Evolutionary conservation across 345 rosid species (phyloP), one percentile per base, ranked within the genome.

Genomic region (Citrus trifoliata): DNA sequence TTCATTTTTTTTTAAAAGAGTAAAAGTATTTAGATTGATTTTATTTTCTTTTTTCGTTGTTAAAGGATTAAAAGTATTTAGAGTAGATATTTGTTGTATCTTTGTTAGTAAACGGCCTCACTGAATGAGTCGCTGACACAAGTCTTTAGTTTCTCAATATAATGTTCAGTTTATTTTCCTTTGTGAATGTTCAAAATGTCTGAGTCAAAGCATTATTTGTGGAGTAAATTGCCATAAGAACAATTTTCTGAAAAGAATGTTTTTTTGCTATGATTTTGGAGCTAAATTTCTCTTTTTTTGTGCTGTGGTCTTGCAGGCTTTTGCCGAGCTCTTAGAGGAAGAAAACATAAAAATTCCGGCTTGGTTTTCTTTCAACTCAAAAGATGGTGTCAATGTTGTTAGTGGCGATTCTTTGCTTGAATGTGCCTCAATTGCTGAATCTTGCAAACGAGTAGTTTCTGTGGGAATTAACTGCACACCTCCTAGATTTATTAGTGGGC

Each of bases 391-490:
- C 76, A 89, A 88, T 69, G 90, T 91, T 75, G 97, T 93, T 48
- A 89, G 92, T n/a, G 95, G 95, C 4, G 92, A 93, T 83, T 84
- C 97, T 25, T 82, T 91, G 82, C 63, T 82, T 68, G 92, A 91
- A 33, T 93, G 97, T 82, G 82, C 81, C 37, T 76, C 89, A 77
- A 83, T 93, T 71, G 92, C 92, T 51, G 92, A 93, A 74, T 74
- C 87, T 37, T 91, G 91, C 86, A 86, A 85, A 76, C 85, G 80
- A 81, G 95, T 91, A 32, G 88, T 88, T 78, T 90, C 95, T 16
- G 90, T 93, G 40, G 97, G 97, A 79, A 91, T 93, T 82, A 93
- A 93, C 84, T 93, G 97, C 87, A 89, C 97, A 2, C 95, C 95
- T 69, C 95, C 97, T 80, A 88, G 95, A 79, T 91, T 87, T 82